Evolutionary conservation across 345 rosid species (phyloP).

Genomic region (Salix arbutifolia): DNA sequence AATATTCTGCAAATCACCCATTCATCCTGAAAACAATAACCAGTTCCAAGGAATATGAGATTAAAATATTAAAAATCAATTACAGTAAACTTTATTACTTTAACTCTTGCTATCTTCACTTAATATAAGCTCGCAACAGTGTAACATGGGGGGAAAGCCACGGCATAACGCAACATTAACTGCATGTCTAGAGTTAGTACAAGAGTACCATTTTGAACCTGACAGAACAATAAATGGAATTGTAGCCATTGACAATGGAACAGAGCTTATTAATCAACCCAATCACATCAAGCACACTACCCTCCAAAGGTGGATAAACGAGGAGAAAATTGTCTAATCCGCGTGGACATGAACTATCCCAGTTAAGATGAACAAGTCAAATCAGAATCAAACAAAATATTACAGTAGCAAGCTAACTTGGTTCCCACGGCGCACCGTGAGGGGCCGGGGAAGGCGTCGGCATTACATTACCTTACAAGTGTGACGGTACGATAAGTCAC

Average conservation of each 20-base stretch:
- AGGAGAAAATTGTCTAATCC: slow-evolving; percentile 9
- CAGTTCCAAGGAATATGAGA: background rate
- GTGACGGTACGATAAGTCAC: slow-evolving; percentile 71
- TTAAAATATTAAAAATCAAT: background rate
- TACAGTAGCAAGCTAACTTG: background rate
- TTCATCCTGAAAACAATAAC: slow-evolving; percentile 61
- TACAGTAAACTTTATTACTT: no score
- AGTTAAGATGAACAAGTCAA: slow-evolving; percentile 28
- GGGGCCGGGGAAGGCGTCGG: background rate
- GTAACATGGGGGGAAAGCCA: no score
- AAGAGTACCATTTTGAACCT: background rate
- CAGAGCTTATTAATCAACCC: slow-evolving; percentile 34
- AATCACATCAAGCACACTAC: slow-evolving; percentile 44
- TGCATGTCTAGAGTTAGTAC: background rate
- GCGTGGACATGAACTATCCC: background rate
- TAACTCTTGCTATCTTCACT: no score
- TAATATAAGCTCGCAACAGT: no score
- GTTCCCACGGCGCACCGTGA: slow-evolving; percentile 9
- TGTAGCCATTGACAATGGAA: background rate
- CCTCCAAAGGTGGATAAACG: slow-evolving; percentile 2
- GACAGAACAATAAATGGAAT: background rate
- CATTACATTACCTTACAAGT: slow-evolving; percentile 56
- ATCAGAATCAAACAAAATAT: slow-evolving; percentile 36
- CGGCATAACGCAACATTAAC: no score
- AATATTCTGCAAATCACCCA: slow-evolving; percentile 94